Conservation (phyloP, 2,329 filamentous ascomycete genomes). For the Botryotinia calthae region DNA sequence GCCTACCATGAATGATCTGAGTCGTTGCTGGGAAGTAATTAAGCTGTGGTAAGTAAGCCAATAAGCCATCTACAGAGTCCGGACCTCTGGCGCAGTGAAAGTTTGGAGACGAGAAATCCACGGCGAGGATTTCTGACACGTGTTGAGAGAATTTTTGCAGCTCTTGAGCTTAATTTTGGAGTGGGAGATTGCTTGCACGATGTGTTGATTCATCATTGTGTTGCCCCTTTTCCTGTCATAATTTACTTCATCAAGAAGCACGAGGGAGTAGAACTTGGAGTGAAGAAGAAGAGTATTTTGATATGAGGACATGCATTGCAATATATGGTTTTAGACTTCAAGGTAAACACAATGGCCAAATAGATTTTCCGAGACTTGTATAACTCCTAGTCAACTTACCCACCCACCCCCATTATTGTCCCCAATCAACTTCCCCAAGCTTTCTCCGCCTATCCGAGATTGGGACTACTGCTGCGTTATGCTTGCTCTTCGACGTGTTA, state of each 20-base stretch:
- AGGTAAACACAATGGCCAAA: neutral
- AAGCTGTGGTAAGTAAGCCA: constrained; percentile 2
- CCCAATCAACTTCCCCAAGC: constrained; percentile 9
- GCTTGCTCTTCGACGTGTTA: neutral
- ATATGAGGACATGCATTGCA: neutral
- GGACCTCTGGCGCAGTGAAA: constrained; percentile 4
- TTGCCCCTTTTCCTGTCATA: constrained; percentile 2
- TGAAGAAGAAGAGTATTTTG: neutral
- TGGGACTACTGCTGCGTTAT: neutral
- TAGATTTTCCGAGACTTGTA: constrained; percentile 6
- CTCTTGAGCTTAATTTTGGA: neutral
- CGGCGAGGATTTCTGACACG: constrained; percentile 11
- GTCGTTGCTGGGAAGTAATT: constrained; percentile 9
- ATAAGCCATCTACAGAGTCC: constrained; percentile 14
- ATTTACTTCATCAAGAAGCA: neutral
- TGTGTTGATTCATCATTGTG: constrained; percentile 9
- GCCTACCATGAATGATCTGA: neutral
- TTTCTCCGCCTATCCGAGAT: constrained; percentile 12
- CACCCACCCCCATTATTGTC: constrained; percentile 1
- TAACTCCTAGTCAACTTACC: neutral
- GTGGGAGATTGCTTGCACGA: neutral
- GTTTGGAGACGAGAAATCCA: constrained; percentile 19
- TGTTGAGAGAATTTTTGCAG: constrained; percentile 14
- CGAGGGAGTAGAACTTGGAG: neutral
- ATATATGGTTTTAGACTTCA: neutral